Percentiles rank a stretch among this genome's conserved stretches.
Conservation (phyloP, 2,329 filamentous ascomycete genomes). For the Colletotrichum scovillei region DNA sequence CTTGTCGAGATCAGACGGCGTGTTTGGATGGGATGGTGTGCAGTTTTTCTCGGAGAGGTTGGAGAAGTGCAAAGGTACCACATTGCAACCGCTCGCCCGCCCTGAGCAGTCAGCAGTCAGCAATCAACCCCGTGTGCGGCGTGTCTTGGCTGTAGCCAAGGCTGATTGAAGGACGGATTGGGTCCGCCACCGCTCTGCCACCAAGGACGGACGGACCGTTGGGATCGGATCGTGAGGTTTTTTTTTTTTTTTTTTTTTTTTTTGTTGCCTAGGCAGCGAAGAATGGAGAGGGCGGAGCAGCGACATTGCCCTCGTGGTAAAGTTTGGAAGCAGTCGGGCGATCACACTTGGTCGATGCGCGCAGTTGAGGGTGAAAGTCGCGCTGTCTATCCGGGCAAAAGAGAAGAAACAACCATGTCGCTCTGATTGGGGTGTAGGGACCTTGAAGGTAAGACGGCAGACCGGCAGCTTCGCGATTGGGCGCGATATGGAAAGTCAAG, state of each 20-base stretch:
- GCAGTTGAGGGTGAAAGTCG: background rate
- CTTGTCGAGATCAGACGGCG: slow-evolving; percentile 23
- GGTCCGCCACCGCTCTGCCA: background rate
- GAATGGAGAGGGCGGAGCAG: slow-evolving; percentile 19
- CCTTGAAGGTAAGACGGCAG: background rate
- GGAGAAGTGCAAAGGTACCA: background rate
- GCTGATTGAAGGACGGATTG: slow-evolving; percentile 15
- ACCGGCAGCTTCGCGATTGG: slow-evolving; percentile 10
- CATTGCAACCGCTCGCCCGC: background rate
- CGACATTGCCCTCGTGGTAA: slow-evolving; percentile 2
- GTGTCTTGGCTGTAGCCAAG: slow-evolving; percentile 2
- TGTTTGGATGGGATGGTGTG: background rate
- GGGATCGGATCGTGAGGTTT: background rate
- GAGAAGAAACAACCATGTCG: background rate
- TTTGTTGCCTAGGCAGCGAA: slow-evolving; percentile 30
- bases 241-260: background rate
- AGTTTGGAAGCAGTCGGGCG: background rate
- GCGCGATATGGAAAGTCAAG: slow-evolving; percentile 6
- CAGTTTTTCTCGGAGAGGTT: background rate
- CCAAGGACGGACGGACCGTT: background rate
- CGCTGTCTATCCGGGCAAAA: slow-evolving; percentile 19
- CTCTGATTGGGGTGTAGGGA: background rate
- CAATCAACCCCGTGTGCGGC: background rate
- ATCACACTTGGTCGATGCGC: background rate
- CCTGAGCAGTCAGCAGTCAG: background rate